A percentile compares a stretch with the other conserved stretches of the same genome.
phyloP scores from a whole-genome alignment of 352 stramenopile genomes.

The Phytophthora megakarya region DNA sequence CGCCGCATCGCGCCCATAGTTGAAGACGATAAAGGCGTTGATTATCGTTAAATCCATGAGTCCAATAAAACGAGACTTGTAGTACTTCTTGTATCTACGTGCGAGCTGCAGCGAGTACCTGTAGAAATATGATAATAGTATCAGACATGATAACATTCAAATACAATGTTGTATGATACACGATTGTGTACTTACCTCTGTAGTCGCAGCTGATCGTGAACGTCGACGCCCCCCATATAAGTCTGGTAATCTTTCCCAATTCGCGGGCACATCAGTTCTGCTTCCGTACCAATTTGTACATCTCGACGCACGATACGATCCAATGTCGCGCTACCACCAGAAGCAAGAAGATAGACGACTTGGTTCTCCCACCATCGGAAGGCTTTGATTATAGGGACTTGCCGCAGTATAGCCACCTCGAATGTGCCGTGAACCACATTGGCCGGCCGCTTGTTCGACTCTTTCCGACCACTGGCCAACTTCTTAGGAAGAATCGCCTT shows the following conservation, averaged over 20 bases:
- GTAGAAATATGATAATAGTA: not conserved
- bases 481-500: not conserved
- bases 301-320: not conserved
- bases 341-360: not conserved
- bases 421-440: not conserved
- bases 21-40: conserved; percentile 3
- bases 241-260: not conserved
- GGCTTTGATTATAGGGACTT: not conserved
- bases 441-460: not conserved
- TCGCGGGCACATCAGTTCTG: not conserved
- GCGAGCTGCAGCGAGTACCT: not conserved
- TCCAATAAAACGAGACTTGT: not conserved
- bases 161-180: conserved; percentile 1
- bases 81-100: not conserved
- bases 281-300: not conserved
- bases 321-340: not conserved
- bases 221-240: not conserved
- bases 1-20: not conserved
- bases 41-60: not conserved
- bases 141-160: not conserved
- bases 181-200: not conserved
- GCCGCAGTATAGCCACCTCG: not conserved
- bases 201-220: not conserved
- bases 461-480: not conserved
- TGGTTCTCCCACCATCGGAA: not conserved